Evolutionary conservation across 2,329 filamentous ascomycete species (phyloP).

Genomic region (Hansfordia pulvinata): DNA sequence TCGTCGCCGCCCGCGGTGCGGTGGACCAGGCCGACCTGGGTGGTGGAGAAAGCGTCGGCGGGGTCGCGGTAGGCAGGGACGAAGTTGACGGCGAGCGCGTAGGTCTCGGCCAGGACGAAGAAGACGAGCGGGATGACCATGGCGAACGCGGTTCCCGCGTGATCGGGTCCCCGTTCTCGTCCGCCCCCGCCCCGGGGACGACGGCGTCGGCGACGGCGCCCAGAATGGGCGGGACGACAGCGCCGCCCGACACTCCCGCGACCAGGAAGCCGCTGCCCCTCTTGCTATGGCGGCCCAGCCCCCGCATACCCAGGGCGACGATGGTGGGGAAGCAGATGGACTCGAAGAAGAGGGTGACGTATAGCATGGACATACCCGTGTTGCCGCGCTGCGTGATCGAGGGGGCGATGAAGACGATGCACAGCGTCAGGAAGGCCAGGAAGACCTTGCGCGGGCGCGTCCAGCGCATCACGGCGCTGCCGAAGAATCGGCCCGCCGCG

Average conservation of each 20-base stretch:
- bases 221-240: slow-evolving; percentile 58
- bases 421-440: slow-evolving; percentile 46
- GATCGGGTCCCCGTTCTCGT: too few relatives aligned
- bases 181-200: too few relatives aligned
- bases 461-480: slow-evolving; percentile 53
- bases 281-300: slow-evolving; percentile 65
- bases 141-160: slow-evolving; percentile 41
- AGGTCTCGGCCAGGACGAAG: slow-evolving; percentile 41
- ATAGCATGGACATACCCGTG: slow-evolving; percentile 46
- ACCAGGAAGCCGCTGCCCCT: slow-evolving; percentile 61
- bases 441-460: slow-evolving; percentile 55
- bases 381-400: slow-evolving; percentile 31
- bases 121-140: slow-evolving; percentile 55
- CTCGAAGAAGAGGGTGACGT: slow-evolving; percentile 64
- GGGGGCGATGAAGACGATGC: slow-evolving; percentile 47
- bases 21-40: slow-evolving; percentile 25
- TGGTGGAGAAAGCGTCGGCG: slow-evolving; percentile 41
- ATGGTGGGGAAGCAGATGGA: slow-evolving; percentile 73
- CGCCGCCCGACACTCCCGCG: slow-evolving; percentile 58
- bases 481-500: slow-evolving; percentile 57
- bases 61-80: slow-evolving; percentile 47
- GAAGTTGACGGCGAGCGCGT: slow-evolving; percentile 52
- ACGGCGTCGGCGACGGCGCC: slow-evolving; percentile 58
- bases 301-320: slow-evolving; percentile 62
- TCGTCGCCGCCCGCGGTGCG: background rate